phyloP scores from a whole-genome alignment of 108 stramenopile genomes.

The Mediolabrus comicus region DNA sequence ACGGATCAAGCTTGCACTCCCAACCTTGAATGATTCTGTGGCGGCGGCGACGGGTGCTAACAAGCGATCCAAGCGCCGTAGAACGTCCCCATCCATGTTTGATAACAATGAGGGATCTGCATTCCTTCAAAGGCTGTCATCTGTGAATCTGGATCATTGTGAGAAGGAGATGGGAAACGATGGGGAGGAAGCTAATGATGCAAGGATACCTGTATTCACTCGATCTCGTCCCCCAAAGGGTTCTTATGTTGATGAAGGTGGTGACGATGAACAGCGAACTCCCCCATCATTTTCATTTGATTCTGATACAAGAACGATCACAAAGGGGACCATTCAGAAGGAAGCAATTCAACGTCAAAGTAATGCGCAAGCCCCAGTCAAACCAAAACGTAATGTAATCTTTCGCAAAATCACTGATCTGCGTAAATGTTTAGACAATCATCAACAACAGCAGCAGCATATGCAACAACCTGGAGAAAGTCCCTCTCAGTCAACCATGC shows the following conservation, averaged over 20 bases:
- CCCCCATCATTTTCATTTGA: background rate
- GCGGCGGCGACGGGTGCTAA: background rate
- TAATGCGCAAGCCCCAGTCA: slow-evolving; percentile 5
- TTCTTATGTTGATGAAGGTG: background rate
- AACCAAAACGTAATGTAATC: slow-evolving; percentile 29
- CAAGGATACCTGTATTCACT: background rate
- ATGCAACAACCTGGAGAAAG: background rate
- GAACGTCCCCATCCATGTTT: background rate
- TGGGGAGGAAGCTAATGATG: background rate
- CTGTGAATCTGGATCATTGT: background rate
- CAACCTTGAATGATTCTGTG: background rate
- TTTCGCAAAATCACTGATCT: slow-evolving; percentile 43
- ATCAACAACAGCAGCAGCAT: background rate
- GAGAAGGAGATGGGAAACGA: background rate
- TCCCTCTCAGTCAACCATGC: background rate
- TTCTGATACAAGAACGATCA: no score
- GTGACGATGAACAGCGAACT: slow-evolving; percentile 8
- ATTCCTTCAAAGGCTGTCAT: slow-evolving; percentile 1
- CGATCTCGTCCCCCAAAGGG: background rate
- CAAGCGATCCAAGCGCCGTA: background rate
- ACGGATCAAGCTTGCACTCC: slow-evolving; percentile 1
- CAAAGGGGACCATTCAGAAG: background rate
- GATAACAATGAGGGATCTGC: background rate
- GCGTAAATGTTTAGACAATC: slow-evolving; percentile 5
- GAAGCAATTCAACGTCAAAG: background rate